Percentiles rank a stretch among this genome's conserved stretches.
Evolutionary conservation across 164 flowering plant species (phyloP).

Genomic region (Malania oleifera): DNA sequence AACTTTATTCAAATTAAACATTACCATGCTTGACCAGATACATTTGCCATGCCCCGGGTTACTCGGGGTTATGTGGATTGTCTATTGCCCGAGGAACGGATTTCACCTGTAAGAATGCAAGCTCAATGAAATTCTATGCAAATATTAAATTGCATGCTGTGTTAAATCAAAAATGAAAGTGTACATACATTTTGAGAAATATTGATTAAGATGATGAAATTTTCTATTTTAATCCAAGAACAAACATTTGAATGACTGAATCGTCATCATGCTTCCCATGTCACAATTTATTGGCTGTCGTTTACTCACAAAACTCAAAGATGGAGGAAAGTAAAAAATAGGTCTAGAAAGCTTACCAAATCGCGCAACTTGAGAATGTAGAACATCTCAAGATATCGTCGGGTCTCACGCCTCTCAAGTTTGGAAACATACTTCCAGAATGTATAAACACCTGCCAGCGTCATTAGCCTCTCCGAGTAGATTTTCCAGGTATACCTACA

Average conservation of each 20-base stretch:
- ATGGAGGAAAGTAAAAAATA: not conserved
- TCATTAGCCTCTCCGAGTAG: constrained; percentile 89
- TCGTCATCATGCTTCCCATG: not conserved
- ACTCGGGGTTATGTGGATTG: constrained; percentile 22
- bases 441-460: constrained; percentile 92
- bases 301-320: not conserved
- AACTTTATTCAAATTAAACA: constrained; percentile 2
- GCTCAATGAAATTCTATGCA: not conserved
- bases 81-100: constrained; percentile 64
- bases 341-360: constrained; percentile 43
- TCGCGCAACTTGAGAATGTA: constrained; percentile 86
- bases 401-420: constrained; percentile 91
- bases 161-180: too few species aligned
- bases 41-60: not conserved
- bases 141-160: too few species aligned
- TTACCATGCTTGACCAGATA: not conserved
- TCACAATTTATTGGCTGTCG: too few species aligned
- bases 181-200: too few species aligned
- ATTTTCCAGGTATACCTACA: constrained; percentile 94
- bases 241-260: too few species aligned
- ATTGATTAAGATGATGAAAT: too few species aligned
- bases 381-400: constrained; percentile 96
- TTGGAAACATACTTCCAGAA: constrained; percentile 98
- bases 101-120: constrained; percentile 49
- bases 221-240: too few species aligned